Conservation (phyloP, 2,329 filamentous ascomycete species). For the Didymella pomorum region DNA sequence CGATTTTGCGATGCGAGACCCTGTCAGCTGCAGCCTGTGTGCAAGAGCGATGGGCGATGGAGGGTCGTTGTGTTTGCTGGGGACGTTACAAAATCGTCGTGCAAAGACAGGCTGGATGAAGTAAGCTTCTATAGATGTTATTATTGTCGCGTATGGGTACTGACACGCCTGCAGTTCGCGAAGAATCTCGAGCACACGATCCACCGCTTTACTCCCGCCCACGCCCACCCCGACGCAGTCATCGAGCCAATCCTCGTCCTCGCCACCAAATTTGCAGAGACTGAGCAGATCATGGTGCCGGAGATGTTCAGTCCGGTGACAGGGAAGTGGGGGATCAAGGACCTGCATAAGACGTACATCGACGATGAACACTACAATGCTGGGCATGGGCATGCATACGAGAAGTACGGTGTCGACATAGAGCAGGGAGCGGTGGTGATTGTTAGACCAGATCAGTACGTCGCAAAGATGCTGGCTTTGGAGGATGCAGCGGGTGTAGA, state of each 20-base stretch:
- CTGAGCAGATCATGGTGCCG: conserved; percentile 64
- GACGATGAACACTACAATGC: conserved; percentile 65
- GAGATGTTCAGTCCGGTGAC: conserved; percentile 64
- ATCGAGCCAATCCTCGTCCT: conserved; percentile 67
- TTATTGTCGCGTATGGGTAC: no score
- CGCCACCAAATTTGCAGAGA: conserved; percentile 56
- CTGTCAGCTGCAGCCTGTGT: conserved; percentile 60
- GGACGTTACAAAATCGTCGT: conserved; percentile 46
- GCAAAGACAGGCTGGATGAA: conserved; percentile 46
- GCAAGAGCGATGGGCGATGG: conserved; percentile 64
- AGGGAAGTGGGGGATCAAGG: conserved; percentile 64
- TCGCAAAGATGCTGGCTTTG: conserved; percentile 23
- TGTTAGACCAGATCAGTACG: conserved; percentile 69
- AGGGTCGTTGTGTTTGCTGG: conserved; percentile 60
- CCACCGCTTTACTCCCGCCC: conserved; percentile 54
- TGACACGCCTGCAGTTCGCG: conserved; percentile 28
- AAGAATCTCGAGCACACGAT: conserved; percentile 42
- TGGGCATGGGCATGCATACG: conserved; percentile 66
- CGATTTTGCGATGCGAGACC: conserved; percentile 67
- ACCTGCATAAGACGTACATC: conserved; percentile 68
- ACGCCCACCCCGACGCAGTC: conserved; percentile 60
- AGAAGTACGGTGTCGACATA: conserved; percentile 61
- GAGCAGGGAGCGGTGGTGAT: conserved; percentile 55
- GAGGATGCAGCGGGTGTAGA: conserved; percentile 23
- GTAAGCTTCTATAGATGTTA: conserved; percentile 37